Evolutionary conservation across 176 grass and related monocot species (phyloP).

Genomic region (Tillandsia leiboldiana): DNA sequence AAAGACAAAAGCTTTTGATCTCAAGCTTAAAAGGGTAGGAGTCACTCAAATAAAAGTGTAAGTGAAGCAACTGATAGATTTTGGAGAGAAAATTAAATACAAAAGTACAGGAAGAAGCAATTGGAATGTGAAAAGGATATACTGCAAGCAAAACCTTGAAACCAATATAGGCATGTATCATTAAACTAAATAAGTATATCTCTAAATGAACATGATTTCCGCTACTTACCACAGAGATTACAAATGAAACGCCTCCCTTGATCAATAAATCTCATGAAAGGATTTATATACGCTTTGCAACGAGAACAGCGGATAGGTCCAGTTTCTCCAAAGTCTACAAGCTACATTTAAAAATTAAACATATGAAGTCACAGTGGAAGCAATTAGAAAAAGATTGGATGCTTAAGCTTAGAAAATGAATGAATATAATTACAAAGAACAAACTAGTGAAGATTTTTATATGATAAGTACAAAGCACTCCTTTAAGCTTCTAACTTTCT

Average conservation of each 20-base stretch:
- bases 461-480: no score
- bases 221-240: constrained; percentile 64
- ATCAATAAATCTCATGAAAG: constrained; percentile 89
- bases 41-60: background rate
- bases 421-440: no score
- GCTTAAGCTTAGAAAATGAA: no score
- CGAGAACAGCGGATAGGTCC: constrained; percentile 78
- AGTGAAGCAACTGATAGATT: background rate
- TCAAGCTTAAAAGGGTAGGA: no score
- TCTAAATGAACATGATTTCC: constrained; percentile 13
- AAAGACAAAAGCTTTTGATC: no score
- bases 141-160: background rate
- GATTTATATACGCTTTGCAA: constrained; percentile 89
- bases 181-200: constrained; percentile 1
- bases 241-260: constrained; percentile 72
- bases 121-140: background rate
- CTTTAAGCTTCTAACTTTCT: no score
- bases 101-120: background rate
- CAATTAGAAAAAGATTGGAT: constrained; percentile 6
- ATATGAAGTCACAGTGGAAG: constrained; percentile 19
- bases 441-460: no score
- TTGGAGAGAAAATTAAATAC: background rate
- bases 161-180: background rate
- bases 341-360: constrained; percentile 33
- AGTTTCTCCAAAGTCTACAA: constrained; percentile 85